Conservation (phyloP, 495 filamentous ascomycete species). For the Patellaria atrata region DNA sequence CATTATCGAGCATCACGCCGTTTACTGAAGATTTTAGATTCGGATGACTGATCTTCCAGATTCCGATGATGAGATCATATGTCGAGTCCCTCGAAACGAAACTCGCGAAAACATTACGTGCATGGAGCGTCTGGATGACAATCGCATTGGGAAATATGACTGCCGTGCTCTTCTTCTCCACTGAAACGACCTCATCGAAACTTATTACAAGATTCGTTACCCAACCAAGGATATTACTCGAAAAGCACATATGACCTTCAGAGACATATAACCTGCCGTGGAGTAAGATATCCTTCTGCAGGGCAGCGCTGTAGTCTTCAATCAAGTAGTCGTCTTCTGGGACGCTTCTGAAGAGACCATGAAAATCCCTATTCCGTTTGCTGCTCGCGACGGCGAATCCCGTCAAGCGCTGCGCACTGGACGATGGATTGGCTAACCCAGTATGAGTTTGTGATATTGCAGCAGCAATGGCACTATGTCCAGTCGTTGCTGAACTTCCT, state of each 20-base stretch:
- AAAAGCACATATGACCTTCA: slow-evolving; percentile 95
- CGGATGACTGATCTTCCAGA: slow-evolving; percentile 95
- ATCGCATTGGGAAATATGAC: slow-evolving; percentile 96
- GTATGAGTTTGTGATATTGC: slow-evolving; percentile 49
- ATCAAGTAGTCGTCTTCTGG: slow-evolving; percentile 97
- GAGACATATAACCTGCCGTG: slow-evolving; percentile 92
- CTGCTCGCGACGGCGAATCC: slow-evolving; percentile 94
- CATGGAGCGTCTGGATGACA: slow-evolving; percentile 88
- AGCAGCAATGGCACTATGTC: slow-evolving; percentile 53
- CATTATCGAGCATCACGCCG: slow-evolving; percentile 63
- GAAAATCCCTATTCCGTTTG: slow-evolving; percentile 92
- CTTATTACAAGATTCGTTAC: slow-evolving; percentile 92
- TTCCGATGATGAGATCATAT: slow-evolving; percentile 91
- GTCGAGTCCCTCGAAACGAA: slow-evolving; percentile 89
- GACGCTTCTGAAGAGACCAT: slow-evolving; percentile 84
- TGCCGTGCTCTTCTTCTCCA: slow-evolving; percentile 94
- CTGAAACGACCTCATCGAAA: slow-evolving; percentile 91
- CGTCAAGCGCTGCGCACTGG: slow-evolving; percentile 54
- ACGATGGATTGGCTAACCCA: slow-evolving; percentile 48
- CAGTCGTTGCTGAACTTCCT: slow-evolving; percentile 74
- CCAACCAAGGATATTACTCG: slow-evolving; percentile 97
- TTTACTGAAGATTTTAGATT: slow-evolving; percentile 77
- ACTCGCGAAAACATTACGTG: slow-evolving; percentile 89
- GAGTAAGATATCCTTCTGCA: slow-evolving; percentile 90
- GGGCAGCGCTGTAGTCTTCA: slow-evolving; percentile 92